Evolutionary conservation across 1,284 basidiomycete species (phyloP).

Genomic region (Macrocystidia cucumis): DNA sequence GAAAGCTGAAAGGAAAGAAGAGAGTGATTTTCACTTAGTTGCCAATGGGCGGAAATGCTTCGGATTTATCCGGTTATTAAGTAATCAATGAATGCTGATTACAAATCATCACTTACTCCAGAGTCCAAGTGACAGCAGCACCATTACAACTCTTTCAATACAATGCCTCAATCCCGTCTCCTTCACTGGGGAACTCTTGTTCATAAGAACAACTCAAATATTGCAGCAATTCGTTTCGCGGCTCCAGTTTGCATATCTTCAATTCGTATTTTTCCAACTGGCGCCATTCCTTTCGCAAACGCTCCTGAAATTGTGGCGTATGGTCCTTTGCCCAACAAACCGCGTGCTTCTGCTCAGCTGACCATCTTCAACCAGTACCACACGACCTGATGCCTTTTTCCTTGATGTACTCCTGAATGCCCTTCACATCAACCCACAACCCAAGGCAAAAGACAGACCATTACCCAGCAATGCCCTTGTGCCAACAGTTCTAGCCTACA

Average conservation of each 20-base stretch:
- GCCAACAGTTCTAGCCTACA: slow-evolving; percentile 64
- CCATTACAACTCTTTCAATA: background rate
- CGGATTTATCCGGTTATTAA: slow-evolving; percentile 20
- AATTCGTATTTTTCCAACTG: slow-evolving; percentile 56
- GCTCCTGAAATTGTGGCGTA: slow-evolving; percentile 57
- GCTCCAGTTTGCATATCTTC: slow-evolving; percentile 53
- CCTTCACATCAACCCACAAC: slow-evolving; percentile 27
- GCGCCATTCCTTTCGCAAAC: slow-evolving; percentile 50
- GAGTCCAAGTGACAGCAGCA: background rate
- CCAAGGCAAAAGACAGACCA: slow-evolving; percentile 41
- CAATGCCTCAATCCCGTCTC: slow-evolving; percentile 31
- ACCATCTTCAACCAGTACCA: slow-evolving; percentile 36
- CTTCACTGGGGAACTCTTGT: slow-evolving; percentile 63
- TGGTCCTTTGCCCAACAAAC: too few species aligned
- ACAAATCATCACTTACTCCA: too few species aligned
- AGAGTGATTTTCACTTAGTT: too few species aligned
- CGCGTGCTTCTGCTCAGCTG: too few species aligned
- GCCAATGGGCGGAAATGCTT: slow-evolving; percentile 3
- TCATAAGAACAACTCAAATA: slow-evolving; percentile 45
- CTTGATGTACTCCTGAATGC: slow-evolving; percentile 68
- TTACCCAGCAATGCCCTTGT: slow-evolving; percentile 59
- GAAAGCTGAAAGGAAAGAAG: slow-evolving; percentile 7
- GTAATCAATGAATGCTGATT: too few species aligned
- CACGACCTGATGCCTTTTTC: slow-evolving; percentile 65
- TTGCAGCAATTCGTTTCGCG: slow-evolving; percentile 62